Conservation (phyloP, 2,329 filamentous ascomycete species). For the Knoxdaviesia capensis region DNA sequence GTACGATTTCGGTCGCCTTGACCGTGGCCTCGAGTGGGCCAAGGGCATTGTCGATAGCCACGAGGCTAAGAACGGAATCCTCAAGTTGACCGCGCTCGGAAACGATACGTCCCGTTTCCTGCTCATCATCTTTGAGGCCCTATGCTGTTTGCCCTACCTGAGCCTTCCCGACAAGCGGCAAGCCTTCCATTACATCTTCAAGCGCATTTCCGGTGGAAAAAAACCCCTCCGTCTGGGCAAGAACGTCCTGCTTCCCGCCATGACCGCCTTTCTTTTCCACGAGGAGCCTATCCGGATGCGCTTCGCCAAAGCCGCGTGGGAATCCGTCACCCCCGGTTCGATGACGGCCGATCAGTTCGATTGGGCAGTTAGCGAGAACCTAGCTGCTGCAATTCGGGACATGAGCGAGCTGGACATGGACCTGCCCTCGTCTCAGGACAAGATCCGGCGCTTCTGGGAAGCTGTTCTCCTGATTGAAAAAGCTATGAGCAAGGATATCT, state of each 20-base stretch:
- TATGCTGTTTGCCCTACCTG: conserved; percentile 70
- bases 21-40: conserved; percentile 35
- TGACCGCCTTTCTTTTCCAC: conserved; percentile 71
- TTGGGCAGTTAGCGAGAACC: conserved; percentile 60
- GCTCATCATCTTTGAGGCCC: conserved; percentile 67
- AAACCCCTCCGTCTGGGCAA: conserved; percentile 58
- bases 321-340: conserved; percentile 36
- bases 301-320: conserved; percentile 53
- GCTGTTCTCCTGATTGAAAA: conserved; percentile 56
- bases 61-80: conserved; percentile 22
- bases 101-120: conserved; percentile 37
- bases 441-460: conserved; percentile 59
- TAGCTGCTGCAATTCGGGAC: conserved; percentile 44
- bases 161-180: conserved; percentile 26
- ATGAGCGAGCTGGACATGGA: conserved; percentile 28
- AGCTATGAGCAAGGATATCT: conserved; percentile 50
- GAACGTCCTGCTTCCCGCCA: conserved; percentile 57
- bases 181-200: conserved; percentile 67
- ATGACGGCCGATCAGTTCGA: conserved; percentile 63
- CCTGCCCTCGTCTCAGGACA: conserved; percentile 13
- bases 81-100: conserved; percentile 25
- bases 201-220: conserved; percentile 51
- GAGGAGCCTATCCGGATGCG: conserved; percentile 38
- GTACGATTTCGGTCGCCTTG: conserved; percentile 41
- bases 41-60: conserved; percentile 32